A percentile compares a stretch with the other conserved stretches of the same genome.
These are phyloP conservation scores for Boletus fagicola DNA, from an alignment of 768 basidiomycete species.

Conservation along the genomic window DNA sequence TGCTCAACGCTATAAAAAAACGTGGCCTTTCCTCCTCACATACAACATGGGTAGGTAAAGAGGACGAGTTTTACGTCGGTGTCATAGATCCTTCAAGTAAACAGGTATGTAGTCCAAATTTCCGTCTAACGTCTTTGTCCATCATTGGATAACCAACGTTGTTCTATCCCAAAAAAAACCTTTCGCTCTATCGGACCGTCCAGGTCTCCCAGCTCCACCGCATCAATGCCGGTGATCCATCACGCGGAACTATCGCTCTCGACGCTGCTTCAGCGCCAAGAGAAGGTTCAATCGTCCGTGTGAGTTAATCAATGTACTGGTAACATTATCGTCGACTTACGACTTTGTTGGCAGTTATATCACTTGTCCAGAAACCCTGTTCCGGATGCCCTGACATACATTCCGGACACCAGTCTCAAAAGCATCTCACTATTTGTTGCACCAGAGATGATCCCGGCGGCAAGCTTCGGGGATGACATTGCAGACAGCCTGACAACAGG, in stretches of 20 bases:
- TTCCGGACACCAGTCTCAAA: conserved; percentile 3
- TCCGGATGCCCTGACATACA: neutral
- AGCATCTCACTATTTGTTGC: conserved; percentile 27
- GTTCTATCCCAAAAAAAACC: neutral
- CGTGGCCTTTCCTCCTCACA: conserved; percentile 29
- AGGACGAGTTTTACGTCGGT: conserved; percentile 60
- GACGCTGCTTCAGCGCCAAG: conserved; percentile 50
- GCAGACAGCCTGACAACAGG: neutral
- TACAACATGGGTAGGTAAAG: conserved; percentile 39
- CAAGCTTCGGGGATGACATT: neutral
- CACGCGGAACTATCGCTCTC: conserved; percentile 64
- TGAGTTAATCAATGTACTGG: conserved; percentile 24
- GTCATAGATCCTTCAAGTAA: conserved; percentile 27
- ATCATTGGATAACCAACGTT: neutral
- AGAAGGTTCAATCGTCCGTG: conserved; percentile 51
- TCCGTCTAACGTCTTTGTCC: neutral
- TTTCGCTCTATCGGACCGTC: neutral
- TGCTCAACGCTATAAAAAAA: conserved; percentile 52
- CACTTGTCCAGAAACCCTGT: conserved; percentile 34
- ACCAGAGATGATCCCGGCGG: conserved; percentile 16
- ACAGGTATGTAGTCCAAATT: conserved; percentile 3
- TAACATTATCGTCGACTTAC: neutral
- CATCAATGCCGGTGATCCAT: conserved; percentile 71
- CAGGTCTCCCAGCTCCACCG: conserved; percentile 50
- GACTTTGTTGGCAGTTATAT: conserved; percentile 38